Percentiles rank a stretch among this genome's conserved stretches.
Conservation (phyloP, 1,284 basidiomycete genomes). For the Paramarasmius palmivorus region DNA sequence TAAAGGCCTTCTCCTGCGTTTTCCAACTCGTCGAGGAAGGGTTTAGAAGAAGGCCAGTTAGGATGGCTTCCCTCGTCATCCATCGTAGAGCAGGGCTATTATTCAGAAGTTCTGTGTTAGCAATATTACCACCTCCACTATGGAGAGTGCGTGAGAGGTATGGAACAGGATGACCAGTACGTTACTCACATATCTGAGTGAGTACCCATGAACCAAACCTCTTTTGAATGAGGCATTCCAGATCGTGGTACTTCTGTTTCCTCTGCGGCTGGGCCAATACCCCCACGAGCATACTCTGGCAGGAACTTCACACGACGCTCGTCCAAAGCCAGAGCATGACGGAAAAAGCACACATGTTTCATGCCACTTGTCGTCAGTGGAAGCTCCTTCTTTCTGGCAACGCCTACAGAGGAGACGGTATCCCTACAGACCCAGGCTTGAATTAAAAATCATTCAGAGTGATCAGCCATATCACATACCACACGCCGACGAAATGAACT, state of each 20-base stretch:
- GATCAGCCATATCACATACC: no score
- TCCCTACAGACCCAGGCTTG: constrained; percentile 20
- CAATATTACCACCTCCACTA: no score
- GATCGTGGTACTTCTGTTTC: no score
- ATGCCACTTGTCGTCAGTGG: constrained; percentile 18
- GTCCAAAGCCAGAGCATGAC: constrained; percentile 33
- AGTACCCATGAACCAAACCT: constrained; percentile 9
- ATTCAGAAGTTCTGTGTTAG: no score
- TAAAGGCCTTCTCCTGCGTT: no score
- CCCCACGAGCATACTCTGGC: constrained; percentile 28
- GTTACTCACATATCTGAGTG: constrained; percentile 10
- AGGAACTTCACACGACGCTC: constrained; percentile 38
- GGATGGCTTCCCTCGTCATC: no score
- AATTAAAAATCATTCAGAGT: no score
- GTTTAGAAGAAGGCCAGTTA: no score
- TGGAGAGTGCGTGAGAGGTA: no score
- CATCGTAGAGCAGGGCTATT: no score
- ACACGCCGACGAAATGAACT: constrained; percentile 38
- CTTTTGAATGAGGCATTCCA: not conserved
- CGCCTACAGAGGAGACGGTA: constrained; percentile 27
- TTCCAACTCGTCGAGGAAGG: no score
- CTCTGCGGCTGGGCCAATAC: no score
- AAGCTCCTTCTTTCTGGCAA: constrained; percentile 19
- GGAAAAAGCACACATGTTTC: constrained; percentile 26
- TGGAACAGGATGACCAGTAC: not conserved